Evolutionary conservation across 768 basidiomycete species (phyloP), one percentile per base, ranked within the genome.

Genomic region (Fomitopsis serialis): DNA sequence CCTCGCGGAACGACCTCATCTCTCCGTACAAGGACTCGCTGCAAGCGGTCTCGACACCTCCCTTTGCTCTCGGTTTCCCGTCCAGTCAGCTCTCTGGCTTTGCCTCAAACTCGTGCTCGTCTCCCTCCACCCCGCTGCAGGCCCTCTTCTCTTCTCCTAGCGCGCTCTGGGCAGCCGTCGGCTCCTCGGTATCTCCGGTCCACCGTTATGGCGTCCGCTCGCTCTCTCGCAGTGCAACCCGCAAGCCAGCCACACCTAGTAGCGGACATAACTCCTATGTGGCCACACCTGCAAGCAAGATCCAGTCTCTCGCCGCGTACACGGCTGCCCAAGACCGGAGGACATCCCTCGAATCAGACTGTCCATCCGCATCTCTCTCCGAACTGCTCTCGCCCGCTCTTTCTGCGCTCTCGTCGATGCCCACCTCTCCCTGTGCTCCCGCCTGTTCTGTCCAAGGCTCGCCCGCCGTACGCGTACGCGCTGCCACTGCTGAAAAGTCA

Each of bases 91-190:
- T 24, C 24, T 15, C 24, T 5, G 42, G 34, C 42, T 12, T 34
- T 23, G 15, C 27, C 27, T 42, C 53, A 19, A 53, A 54, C 42
- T 48, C 56, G 2, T 43, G 48, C 1, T 34, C 50, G 13, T 58
- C 59, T 21, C 59, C 59, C 0, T 37, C 49, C 23, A 56, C 60
- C 7, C 56, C 60, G 1, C 52, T 61, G 8, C 44, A 61, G 25
- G 47, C 50, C 19, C 54, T 61, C 15, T 58, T 61, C 29, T 61
- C 60, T 3, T 61, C 60, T 17, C 60, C 60, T 1, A 54, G 49
- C n/a, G 54, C 54, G 1, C 55, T 52, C 48, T 61, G 60, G 60
- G 52, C 57, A 17, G 46, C 51, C 8, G 52, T 42, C 42, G 43
- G 46, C 17, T 36, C 25, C 15, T 54, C 54, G 11, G 17, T 56